Evolutionary conservation across 2,329 filamentous ascomycete species (phyloP), one percentile per base, ranked within the genome.

Genomic region (Calonectria crousiana): DNA sequence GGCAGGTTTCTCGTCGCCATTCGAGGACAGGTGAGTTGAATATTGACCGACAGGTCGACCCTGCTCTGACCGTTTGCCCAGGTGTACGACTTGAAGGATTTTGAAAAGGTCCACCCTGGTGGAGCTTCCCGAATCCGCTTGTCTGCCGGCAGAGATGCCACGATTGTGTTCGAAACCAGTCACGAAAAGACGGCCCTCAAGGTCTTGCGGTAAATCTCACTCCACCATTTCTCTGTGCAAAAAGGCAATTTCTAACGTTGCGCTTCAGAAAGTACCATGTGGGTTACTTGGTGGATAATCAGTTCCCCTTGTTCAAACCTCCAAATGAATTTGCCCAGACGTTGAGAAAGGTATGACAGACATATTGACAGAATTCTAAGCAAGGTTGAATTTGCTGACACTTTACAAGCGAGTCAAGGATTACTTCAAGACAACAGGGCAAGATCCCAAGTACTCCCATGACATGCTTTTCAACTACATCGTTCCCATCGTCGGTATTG

Each of bases 101-200:
- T 62, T 62, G 56, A 62, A 41, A 62, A 62, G 56, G 56, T 62
- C 56, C 56, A 62, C 56, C 56, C 56, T 28, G 56, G 56, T 38
- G 56, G 56, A 41, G 56, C 56, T 18, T 62, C 56, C 13, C 38
- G 56, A 28, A 62, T 62, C 16, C 56, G 56, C 32, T 41, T 62
- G 23, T 62, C 56, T 8, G 56, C 56, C 18, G 56, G 56, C 20
- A 23, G 56, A 41, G 56, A 62, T 62, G 56, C 56, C 56, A 62
- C 56, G 9, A 62, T 62, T 9, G 56, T 62, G 14, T 62, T 62
- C 38, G 56, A 62, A 34, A 62, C 56, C 20, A 62, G 34, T 18
- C 56, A 62, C 56, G 56, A 62, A 11, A 62, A 62, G 18, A 28
- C 56, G 14, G 56, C 56, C 3, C 26, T 62, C 34, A 41, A 62